Percentiles rank a stretch among this genome's conserved stretches.
These are phyloP conservation scores for Aciculoconidium aculeatum DNA, from an alignment of 805 yeast species.

Conservation along the genomic window DNA sequence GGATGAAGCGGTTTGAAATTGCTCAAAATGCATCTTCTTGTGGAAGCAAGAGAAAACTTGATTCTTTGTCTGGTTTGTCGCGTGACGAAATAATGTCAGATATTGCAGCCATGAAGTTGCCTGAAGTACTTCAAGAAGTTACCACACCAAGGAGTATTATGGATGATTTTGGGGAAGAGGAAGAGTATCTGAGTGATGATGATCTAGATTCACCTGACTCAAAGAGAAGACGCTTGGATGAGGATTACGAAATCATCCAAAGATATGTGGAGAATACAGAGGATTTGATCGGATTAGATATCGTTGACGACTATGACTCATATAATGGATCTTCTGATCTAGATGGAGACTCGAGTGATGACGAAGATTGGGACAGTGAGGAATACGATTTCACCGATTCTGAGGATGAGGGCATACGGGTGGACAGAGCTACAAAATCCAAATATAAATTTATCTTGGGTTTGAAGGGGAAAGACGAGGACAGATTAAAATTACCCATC, in stretches of 20 bases:
- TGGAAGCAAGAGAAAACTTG: constrained; percentile 3
- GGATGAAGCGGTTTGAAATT: constrained; percentile 3
- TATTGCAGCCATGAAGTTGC: no score
- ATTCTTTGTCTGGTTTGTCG: no score
- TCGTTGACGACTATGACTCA: constrained; percentile 4
- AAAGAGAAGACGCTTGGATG: not conserved
- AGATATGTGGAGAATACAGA: constrained; percentile 5
- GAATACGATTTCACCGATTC: constrained; percentile 3
- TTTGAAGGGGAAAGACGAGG: constrained; percentile 6
- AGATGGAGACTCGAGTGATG: constrained; percentile 1
- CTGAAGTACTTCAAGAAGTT: no score
- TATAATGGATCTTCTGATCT: constrained; percentile 4
- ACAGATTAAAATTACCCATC: constrained; percentile 2
- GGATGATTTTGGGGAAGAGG: not conserved
- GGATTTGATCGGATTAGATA: constrained; percentile 5
- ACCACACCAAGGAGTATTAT: no score
- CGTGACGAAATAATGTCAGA: no score
- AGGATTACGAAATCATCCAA: constrained; percentile 3
- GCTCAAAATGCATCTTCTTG: constrained; percentile 4
- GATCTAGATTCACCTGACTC: not conserved
- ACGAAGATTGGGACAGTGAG: constrained; percentile 2
- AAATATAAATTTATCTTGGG: constrained; percentile 9
- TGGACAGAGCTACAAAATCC: constrained; percentile 7
- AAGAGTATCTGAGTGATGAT: no score
- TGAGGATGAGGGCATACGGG: constrained; percentile 1